These are phyloP conservation scores for Sanguinoderma infundibulare DNA, from an alignment of 1,284 basidiomycete genomes.

Conservation along the genomic window DNA sequence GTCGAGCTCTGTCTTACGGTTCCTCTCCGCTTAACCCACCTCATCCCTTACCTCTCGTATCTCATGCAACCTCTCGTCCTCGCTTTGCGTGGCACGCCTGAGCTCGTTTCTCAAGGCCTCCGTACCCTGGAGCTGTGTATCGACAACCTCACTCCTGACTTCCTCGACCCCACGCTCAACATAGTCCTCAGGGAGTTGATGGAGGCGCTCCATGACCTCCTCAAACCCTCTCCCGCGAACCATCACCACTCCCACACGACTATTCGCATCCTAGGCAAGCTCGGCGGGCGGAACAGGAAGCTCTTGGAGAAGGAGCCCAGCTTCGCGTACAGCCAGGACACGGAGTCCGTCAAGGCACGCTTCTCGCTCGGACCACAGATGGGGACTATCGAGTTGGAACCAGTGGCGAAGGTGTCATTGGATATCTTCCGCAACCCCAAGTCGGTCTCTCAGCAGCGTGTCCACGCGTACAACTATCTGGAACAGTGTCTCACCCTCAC, in stretches of 20 bases:
- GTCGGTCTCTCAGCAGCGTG: slow-evolving; percentile 61
- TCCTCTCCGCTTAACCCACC: slow-evolving; percentile 93
- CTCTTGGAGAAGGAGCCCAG: slow-evolving; percentile 84
- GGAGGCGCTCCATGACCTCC: slow-evolving; percentile 89
- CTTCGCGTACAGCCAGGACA: slow-evolving; percentile 73
- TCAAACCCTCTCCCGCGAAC: slow-evolving; percentile 91
- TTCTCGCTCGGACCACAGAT: slow-evolving; percentile 77
- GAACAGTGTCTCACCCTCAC: slow-evolving; percentile 78
- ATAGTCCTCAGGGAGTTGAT: slow-evolving; percentile 94
- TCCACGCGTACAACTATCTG: slow-evolving; percentile 80
- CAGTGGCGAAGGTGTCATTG: slow-evolving; percentile 76
- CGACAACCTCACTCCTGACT: slow-evolving; percentile 98
- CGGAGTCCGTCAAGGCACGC: slow-evolving; percentile 70
- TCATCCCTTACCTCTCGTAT: slow-evolving; percentile 94
- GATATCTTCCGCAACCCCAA: slow-evolving; percentile 64
- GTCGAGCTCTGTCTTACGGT: slow-evolving; percentile 98
- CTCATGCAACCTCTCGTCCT: slow-evolving; percentile 97
- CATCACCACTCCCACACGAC: slow-evolving; percentile 95
- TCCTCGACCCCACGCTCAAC: slow-evolving; percentile 95
- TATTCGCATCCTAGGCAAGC: slow-evolving; percentile 95
- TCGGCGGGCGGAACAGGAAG: slow-evolving; percentile 94
- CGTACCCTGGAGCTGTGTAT: slow-evolving; percentile 99
- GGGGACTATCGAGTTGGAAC: slow-evolving; percentile 75
- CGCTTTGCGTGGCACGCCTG: slow-evolving; percentile 86
- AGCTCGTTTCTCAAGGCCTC: slow-evolving; percentile 95